A percentile compares a stretch with the other conserved stretches of the same genome.
These are phyloP conservation scores for Alternaria sp. DNA, from an alignment of 2,329 filamentous ascomycete species.

Conservation along the genomic window DNA sequence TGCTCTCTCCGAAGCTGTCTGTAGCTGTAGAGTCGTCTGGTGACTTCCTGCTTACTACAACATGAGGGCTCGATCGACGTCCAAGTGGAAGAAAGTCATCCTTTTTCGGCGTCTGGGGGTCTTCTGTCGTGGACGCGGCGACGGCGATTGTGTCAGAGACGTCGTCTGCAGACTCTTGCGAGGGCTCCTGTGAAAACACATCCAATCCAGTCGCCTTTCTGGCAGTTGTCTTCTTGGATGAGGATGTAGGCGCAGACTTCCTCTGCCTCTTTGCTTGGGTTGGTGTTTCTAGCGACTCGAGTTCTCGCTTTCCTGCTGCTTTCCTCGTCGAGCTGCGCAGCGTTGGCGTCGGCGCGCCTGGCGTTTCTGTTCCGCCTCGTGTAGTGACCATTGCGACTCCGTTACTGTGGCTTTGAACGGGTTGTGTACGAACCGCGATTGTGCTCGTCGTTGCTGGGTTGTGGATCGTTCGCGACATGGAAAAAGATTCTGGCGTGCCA, in stretches of 20 bases:
- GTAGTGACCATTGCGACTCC: slow-evolving; percentile 48
- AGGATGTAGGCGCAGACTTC: slow-evolving; percentile 24
- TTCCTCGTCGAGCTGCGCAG: slow-evolving; percentile 39
- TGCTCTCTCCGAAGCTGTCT: slow-evolving; percentile 10
- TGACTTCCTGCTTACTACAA: slow-evolving; percentile 30
- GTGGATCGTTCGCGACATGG: slow-evolving; percentile 26
- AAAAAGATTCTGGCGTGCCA: slow-evolving; percentile 31
- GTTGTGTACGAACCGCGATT: slow-evolving; percentile 27
- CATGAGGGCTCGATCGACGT: slow-evolving; percentile 37
- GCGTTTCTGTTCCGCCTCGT: slow-evolving; percentile 43
- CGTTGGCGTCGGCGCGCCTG: slow-evolving; percentile 32
- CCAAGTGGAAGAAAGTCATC: slow-evolving; percentile 31
- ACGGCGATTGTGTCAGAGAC: slow-evolving; percentile 24
- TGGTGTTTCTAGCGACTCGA: slow-evolving; percentile 45
- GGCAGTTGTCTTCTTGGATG: slow-evolving; percentile 24
- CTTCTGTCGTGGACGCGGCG: slow-evolving; percentile 15
- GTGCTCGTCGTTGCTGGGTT: slow-evolving; percentile 32
- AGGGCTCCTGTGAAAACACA: slow-evolving; percentile 10
- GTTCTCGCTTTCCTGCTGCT: slow-evolving; percentile 38
- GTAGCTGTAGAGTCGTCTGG: slow-evolving; percentile 21
- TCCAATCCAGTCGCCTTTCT: slow-evolving; percentile 1
- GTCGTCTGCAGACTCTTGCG: slow-evolving; percentile 24
- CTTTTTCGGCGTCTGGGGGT: slow-evolving; percentile 19
- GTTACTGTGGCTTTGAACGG: slow-evolving; percentile 16
- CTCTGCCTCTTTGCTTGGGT: slow-evolving; percentile 41